These are phyloP conservation scores for Populus trichocarpa DNA, from an alignment of 441 rosid genomes.

Conservation along the genomic window DNA sequence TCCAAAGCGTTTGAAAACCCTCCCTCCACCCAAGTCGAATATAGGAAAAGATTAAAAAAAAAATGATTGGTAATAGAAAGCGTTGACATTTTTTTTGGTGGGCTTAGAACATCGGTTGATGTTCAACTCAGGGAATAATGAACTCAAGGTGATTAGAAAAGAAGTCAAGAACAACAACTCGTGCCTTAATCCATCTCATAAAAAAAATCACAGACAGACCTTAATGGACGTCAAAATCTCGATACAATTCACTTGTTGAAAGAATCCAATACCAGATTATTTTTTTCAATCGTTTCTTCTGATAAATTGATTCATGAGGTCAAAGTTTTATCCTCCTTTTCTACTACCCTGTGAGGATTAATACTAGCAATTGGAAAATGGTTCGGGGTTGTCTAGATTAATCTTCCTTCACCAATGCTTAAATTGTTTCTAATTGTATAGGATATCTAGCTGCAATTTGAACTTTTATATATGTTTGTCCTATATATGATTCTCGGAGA, in stretches of 20 bases:
- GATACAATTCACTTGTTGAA: not conserved
- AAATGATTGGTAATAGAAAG: not conserved
- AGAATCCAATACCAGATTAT: not conserved
- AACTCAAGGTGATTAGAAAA: not conserved
- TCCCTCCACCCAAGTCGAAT: not conserved
- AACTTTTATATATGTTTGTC: not conserved
- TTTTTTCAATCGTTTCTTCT: not conserved
- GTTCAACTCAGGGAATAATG: not conserved
- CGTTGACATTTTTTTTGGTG: conserved; percentile 3
- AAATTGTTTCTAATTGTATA: not conserved
- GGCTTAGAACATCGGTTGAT: not conserved
- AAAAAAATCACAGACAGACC: not conserved
- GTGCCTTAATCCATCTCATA: not conserved
- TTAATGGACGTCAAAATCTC: not conserved
- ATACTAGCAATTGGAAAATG: not conserved
- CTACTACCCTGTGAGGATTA: not conserved
- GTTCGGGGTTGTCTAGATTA: not conserved
- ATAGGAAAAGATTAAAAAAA: conserved; percentile 9
- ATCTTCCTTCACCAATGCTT: not conserved
- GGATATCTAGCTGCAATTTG: not conserved
- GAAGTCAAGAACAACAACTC: not conserved
- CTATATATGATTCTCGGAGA: not conserved
- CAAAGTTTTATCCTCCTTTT: not conserved
- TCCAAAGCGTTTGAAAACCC: not conserved
- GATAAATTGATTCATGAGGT: not conserved